Base-by-base conservation (phyloP, 2,329 filamentous ascomycete species). In the Fusarium sp. region DNA sequence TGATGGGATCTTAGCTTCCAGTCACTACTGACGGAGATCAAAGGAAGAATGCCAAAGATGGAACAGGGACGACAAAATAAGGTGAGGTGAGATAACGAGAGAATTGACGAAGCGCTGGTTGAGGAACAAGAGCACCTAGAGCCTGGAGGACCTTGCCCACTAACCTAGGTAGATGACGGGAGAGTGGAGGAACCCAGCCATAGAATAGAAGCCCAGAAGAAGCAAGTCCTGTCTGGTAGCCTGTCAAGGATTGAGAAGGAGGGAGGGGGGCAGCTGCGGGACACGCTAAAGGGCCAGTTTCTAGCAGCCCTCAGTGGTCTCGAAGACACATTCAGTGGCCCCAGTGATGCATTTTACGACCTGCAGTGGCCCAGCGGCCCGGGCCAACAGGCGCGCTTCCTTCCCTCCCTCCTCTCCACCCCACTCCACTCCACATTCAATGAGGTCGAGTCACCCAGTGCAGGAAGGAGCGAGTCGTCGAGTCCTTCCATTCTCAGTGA, bases 341-440 rank as follows among this genome's bases (percentile, higher is more conserved):
- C 70, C 70, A 72, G 60, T 63, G 39, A 41, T 66, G 69, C 70
- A 75, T 75, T 70, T 69, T 70, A 73, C 63, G 57, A 72, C 65
- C 65, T 67, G 73, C 70, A 70, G 62, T 70, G 72, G 70, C 38
- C 70, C 64, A 73, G 63, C 51, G 60, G 64, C 64, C 56, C 54
- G 57, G 57, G 52, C 66, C 69, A 71, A 69, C 67, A 66, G 55
- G 46, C 37, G 48, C 27, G 41, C 52, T 46, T 41, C 55, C 35
- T 21, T 44, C 45, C 16, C 23, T 44, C 41, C 41, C 44, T 29
- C 35, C 35, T 35, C 35, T 16, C 44, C 19, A 46, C 45, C n/a
- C 45, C 27, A 48, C 45, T 31, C 51, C 42, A 54, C 48, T 56
- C 33, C 59, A 39, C 16, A 31, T 29, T 44, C 44, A 44, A 27